Base-by-base conservation (phyloP, 2,329 filamentous ascomycete genomes). In the Pyrenochaeta sp. region DNA sequence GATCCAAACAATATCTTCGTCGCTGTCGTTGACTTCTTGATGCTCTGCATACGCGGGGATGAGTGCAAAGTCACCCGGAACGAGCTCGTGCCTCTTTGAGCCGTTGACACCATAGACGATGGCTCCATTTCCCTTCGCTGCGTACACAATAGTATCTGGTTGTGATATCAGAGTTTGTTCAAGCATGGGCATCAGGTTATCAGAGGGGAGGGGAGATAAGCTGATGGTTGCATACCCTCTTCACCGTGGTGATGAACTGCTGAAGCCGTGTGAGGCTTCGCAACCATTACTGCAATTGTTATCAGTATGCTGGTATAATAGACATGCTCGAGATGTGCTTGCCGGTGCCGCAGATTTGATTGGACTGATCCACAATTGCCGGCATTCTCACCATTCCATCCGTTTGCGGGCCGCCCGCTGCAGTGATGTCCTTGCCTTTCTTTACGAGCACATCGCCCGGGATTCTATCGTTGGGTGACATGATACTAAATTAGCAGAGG, bases 1-100 rank as follows among this genome's bases (percentile, higher is more conserved):
- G 8, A 88, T 78, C 83, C 85, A 88, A 24, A 83, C 79, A 2
- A 86, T 72, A 32, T 86, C 82, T 21, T 81, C 77, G 29, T 84
- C 81, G 1, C 79, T 79, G 24, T 88, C 81, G 57, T 90, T 90
- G 14, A 85, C 74, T 40, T 86, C 79, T 64, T 89, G 85, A 68
- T 90, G 85, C 64, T 90, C 86, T 0, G 83, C 82, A 77, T 80
- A 88, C 0, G 85, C 81, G 0, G 87, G 87, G 9, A 90, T 80
- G 41, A 88, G 77, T 3, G 85, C 85, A 67, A 88, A 90, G 64
- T 89, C 86, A 0, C 87, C 87, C 0, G 82, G 76, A 1, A 68
- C 68, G 6, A 90, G 74, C 13, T 81, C 73, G 49, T 86, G 78
- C 22, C 80, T 78, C 48, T 80, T 79, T 32, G 77, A 78, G 9